phyloP scores from a whole-genome alignment of 2,329 filamentous ascomycete genomes.

The Rosellinia necatrix region DNA sequence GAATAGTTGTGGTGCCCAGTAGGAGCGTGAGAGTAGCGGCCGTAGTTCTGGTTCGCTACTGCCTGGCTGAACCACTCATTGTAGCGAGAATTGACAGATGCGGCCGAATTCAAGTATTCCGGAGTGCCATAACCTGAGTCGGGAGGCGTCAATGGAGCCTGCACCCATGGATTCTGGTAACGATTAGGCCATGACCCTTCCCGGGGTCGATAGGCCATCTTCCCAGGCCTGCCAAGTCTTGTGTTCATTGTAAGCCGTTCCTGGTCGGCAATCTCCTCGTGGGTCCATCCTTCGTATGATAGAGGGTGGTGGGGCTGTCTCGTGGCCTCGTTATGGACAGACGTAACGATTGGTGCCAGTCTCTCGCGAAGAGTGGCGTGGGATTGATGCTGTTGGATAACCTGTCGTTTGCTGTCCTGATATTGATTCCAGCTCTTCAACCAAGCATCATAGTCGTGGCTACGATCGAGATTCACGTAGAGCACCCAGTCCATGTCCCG shows the following conservation, averaged over 20 bases:
- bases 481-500: slow-evolving; percentile 81
- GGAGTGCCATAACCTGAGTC: slow-evolving; percentile 67
- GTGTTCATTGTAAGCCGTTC: slow-evolving; percentile 53
- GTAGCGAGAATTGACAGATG: slow-evolving; percentile 59
- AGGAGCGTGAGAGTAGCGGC: slow-evolving; percentile 51
- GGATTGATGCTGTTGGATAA: slow-evolving; percentile 42
- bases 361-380: slow-evolving; percentile 54
- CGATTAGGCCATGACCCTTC: slow-evolving; percentile 51
- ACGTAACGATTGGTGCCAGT: slow-evolving; percentile 53
- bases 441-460: slow-evolving; percentile 71
- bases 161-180: slow-evolving; percentile 47
- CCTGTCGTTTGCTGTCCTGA: slow-evolving; percentile 53
- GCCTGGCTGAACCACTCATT: slow-evolving; percentile 60
- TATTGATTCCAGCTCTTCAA: slow-evolving; percentile 64
- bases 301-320: slow-evolving; percentile 41
- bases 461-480: slow-evolving; percentile 80
- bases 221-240: slow-evolving; percentile 35
- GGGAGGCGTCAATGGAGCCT: slow-evolving; percentile 60
- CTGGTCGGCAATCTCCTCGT: slow-evolving; percentile 61
- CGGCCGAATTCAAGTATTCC: slow-evolving; percentile 60
- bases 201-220: slow-evolving; percentile 48
- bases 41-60: slow-evolving; percentile 39
- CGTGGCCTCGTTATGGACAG: slow-evolving; percentile 50
- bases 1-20: slow-evolving; percentile 44
- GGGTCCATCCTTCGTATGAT: slow-evolving; percentile 52